phyloP scores from a whole-genome alignment of 1,284 basidiomycete species.

The Trichosporon coremiiforme region DNA sequence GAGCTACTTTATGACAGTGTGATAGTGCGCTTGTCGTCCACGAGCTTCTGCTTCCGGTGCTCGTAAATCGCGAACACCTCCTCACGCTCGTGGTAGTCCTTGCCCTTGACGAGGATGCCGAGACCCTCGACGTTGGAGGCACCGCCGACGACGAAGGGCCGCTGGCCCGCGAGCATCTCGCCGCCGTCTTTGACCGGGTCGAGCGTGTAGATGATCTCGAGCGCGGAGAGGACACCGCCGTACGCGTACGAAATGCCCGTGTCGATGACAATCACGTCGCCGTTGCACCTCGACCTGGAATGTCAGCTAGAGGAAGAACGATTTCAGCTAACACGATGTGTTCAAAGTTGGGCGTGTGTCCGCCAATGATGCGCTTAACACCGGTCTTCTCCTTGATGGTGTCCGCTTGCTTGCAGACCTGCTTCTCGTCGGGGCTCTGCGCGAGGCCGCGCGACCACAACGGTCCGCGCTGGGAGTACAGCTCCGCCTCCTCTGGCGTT shows the following conservation, averaged over 20 bases:
- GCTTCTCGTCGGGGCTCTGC: slow-evolving; percentile 60
- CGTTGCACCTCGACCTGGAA: slow-evolving; percentile 68
- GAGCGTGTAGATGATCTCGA: slow-evolving; percentile 81
- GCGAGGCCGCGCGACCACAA: slow-evolving; percentile 85
- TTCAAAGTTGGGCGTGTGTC: slow-evolving; percentile 88
- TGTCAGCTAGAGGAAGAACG: background rate
- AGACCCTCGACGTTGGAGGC: background rate
- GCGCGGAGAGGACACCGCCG: slow-evolving; percentile 81
- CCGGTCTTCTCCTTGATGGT: slow-evolving; percentile 70
- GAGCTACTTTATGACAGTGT: slow-evolving; percentile 7
- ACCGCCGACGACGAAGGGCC: background rate
- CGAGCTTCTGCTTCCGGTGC: slow-evolving; percentile 45
- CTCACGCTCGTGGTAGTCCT: slow-evolving; percentile 71
- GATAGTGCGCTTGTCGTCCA: slow-evolving; percentile 37
- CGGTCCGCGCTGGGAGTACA: slow-evolving; percentile 77
- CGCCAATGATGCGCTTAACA: slow-evolving; percentile 82
- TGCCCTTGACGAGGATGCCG: slow-evolving; percentile 35
- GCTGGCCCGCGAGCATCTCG: slow-evolving; percentile 16
- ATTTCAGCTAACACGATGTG: slow-evolving; percentile 61
- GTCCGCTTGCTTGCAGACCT: slow-evolving; percentile 71
- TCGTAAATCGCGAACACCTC: slow-evolving; percentile 74
- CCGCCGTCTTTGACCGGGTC: slow-evolving; percentile 19
- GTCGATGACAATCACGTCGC: slow-evolving; percentile 88
- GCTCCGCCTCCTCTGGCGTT: slow-evolving; percentile 66
- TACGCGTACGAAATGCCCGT: slow-evolving; percentile 90